Percentiles rank a stretch among this genome's conserved stretches.
Conservation (phyloP, 345 rosid species). For the Cardamine occulta region DNA sequence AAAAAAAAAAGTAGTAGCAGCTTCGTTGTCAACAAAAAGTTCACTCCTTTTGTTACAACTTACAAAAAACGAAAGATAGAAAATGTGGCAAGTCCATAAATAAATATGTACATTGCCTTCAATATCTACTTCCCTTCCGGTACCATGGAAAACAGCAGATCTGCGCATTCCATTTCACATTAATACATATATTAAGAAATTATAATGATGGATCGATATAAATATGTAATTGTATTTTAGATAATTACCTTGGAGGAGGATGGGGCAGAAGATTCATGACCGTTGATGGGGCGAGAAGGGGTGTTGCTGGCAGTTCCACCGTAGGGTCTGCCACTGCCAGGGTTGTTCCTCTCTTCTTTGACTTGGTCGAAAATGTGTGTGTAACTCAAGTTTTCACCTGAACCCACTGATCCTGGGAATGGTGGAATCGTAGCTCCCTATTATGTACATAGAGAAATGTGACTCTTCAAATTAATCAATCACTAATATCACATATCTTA, state of each 20-base stretch:
- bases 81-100: not conserved
- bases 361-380: constrained; percentile 47
- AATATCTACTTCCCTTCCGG: constrained; percentile 26
- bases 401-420: constrained; percentile 41
- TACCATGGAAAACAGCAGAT: constrained; percentile 60
- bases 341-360: constrained; percentile 37
- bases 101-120: constrained; percentile 20
- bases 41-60: constrained; percentile 24
- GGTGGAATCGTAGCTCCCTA: constrained; percentile 41
- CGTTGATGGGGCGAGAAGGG: constrained; percentile 37
- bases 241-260: constrained; percentile 26
- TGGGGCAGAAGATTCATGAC: constrained; percentile 18
- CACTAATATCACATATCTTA: not conserved
- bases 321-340: constrained; percentile 32
- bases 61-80: not conserved
- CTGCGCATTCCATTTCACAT: constrained; percentile 44
- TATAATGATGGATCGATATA: not conserved
- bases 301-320: constrained; percentile 32
- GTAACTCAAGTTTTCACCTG: constrained; percentile 39
- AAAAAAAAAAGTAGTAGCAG: not conserved
- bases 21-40: constrained; percentile 1
- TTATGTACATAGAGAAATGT: not conserved
- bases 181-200: not conserved
- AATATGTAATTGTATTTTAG: not conserved
- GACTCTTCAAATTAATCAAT: not conserved